phyloP scores from a whole-genome alignment of 257 asterid species.

The Prunella vulgaris region DNA sequence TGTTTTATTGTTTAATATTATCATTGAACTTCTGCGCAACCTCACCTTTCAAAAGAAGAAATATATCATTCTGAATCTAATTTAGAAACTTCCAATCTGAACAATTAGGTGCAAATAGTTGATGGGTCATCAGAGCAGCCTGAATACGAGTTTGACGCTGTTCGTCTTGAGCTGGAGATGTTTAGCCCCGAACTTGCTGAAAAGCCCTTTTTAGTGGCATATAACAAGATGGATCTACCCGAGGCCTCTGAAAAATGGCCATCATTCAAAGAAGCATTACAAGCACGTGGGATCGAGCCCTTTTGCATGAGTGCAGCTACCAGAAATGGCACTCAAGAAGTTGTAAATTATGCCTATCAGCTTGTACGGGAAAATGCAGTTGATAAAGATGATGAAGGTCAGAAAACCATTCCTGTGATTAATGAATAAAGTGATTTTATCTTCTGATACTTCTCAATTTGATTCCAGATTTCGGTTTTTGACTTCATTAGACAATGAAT shows the following conservation, averaged over 20 bases:
- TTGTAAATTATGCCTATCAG: constrained; percentile 58
- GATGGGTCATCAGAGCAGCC: constrained; percentile 96
- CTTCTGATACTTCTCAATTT: not conserved
- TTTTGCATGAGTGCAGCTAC: constrained; percentile 87
- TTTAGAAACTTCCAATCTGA: constrained; percentile 21
- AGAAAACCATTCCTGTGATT: constrained; percentile 11
- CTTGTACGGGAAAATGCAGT: constrained; percentile 46
- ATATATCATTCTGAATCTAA: constrained; percentile 16
- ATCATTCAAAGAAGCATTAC: constrained; percentile 53
- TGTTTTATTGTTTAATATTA: not conserved
- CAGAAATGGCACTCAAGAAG: constrained; percentile 79
- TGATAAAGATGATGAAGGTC: constrained; percentile 52
- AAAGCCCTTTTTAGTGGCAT: constrained; percentile 81
- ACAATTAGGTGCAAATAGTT: constrained; percentile 75
- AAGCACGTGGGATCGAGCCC: constrained; percentile 65
- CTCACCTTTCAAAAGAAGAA: not conserved
- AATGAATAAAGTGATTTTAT: not conserved
- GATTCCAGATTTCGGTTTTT: not conserved
- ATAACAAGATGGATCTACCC: constrained; percentile 93
- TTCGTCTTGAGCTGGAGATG: constrained; percentile 97
- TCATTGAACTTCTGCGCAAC: not conserved
- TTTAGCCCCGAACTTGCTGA: constrained; percentile 85
- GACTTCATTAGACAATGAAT: not conserved
- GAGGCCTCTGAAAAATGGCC: constrained; percentile 81
- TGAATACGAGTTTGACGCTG: constrained; percentile 88